A percentile compares a stretch with the other conserved stretches of the same genome.
phyloP scores from a whole-genome alignment of 1,139 yeast genomes.

The Candida labiduridarum region DNA sequence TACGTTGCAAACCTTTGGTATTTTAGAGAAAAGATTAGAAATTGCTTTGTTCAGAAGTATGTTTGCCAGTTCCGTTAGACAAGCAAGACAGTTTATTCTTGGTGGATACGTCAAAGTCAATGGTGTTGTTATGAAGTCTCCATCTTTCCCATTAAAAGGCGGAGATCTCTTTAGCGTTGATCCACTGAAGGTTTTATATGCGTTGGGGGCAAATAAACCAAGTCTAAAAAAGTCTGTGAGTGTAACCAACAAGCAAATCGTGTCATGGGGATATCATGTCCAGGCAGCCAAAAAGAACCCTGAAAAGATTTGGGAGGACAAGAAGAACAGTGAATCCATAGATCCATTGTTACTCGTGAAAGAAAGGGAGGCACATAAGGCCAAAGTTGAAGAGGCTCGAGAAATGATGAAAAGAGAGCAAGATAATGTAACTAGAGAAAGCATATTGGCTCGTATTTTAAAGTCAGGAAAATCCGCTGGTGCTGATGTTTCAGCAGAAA shows the following conservation, averaged over 20 bases:
- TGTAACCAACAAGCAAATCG: constrained; percentile 70
- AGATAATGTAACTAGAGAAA: constrained; percentile 43
- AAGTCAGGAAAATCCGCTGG: constrained; percentile 21
- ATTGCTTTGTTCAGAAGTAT: constrained; percentile 86
- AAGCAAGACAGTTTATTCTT: constrained; percentile 85
- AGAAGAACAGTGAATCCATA: constrained; percentile 48
- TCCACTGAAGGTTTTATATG: constrained; percentile 84
- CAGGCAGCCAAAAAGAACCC: constrained; percentile 60
- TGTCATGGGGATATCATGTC: constrained; percentile 75
- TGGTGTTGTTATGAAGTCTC: constrained; percentile 75
- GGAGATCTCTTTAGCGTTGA: constrained; percentile 88
- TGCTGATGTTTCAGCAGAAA: constrained; percentile 26
- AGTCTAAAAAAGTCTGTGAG: constrained; percentile 65
- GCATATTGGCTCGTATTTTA: constrained; percentile 48
- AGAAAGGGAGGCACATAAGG: constrained; percentile 26
- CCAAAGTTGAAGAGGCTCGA: constrained; percentile 22
- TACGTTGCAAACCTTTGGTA: constrained; percentile 85
- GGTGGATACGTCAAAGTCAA: constrained; percentile 86
- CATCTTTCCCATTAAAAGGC: constrained; percentile 73
- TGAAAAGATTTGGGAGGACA: constrained; percentile 56
- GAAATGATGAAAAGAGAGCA: constrained; percentile 41
- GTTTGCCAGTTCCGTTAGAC: constrained; percentile 93
- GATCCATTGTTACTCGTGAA: constrained; percentile 33
- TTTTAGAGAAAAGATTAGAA: constrained; percentile 85
- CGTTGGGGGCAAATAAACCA: constrained; percentile 86